Percentiles rank a stretch among this genome's conserved stretches.
Conservation (phyloP, 805 yeast species). For the Priceomyces fermenticarens region DNA sequence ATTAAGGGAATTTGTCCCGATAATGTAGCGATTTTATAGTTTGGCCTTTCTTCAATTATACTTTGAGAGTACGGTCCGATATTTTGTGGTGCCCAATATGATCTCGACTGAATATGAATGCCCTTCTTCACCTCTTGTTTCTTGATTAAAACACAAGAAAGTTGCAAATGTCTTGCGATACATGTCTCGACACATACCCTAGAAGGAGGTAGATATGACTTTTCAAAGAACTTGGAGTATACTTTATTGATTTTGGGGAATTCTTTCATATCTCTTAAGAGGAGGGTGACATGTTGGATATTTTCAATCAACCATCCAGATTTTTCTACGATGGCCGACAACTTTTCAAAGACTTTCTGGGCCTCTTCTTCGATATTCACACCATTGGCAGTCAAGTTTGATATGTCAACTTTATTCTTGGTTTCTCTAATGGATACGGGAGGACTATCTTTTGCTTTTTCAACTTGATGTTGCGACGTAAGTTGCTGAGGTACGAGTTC, state of each 20-base stretch:
- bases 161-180: slow-evolving; percentile 45
- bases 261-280: slow-evolving; percentile 60
- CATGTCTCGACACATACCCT: slow-evolving; percentile 76
- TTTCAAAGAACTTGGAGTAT: slow-evolving; percentile 54
- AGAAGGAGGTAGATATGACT: slow-evolving; percentile 75
- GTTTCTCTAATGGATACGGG: slow-evolving; percentile 8
- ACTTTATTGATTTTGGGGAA: slow-evolving; percentile 61
- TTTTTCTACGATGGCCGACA: slow-evolving; percentile 30
- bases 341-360: slow-evolving; percentile 44
- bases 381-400: slow-evolving; percentile 25
- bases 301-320: slow-evolving; percentile 37
- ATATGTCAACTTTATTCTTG: slow-evolving; percentile 19
- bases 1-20: slow-evolving; percentile 91
- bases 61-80: slow-evolving; percentile 97
- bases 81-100: slow-evolving; percentile 98
- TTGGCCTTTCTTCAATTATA: slow-evolving; percentile 39
- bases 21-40: slow-evolving; percentile 51
- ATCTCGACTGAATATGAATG: slow-evolving; percentile 85
- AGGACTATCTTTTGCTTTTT: not conserved
- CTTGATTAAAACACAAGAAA: slow-evolving; percentile 57
- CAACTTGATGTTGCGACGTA: no score
- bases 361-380: slow-evolving; percentile 40
- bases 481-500: not conserved
- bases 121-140: slow-evolving; percentile 50
- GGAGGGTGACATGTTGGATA: slow-evolving; percentile 58